Evolutionary conservation across 371 early-diverging fungal genomes (phyloP).

Genomic region (Haplosporangium sp.): DNA sequence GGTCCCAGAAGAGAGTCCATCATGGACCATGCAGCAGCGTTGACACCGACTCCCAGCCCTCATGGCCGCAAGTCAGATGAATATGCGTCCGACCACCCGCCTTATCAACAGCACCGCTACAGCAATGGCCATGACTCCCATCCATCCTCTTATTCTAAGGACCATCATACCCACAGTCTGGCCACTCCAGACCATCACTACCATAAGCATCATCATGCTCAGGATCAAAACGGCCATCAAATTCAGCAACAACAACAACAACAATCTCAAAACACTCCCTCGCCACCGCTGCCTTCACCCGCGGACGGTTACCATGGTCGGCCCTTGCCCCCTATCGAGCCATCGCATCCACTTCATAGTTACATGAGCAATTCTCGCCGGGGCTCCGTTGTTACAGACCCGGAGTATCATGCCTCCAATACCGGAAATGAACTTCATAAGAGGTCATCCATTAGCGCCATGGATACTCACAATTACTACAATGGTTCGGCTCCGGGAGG

Average conservation of each 20-base stretch:
- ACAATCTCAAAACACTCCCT: slow-evolving; percentile 13
- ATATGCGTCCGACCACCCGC: slow-evolving; percentile 4
- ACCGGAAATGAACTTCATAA: slow-evolving; percentile 31
- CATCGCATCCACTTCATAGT: slow-evolving; percentile 44
- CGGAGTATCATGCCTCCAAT: slow-evolving; percentile 23
- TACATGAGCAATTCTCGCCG: slow-evolving; percentile 52
- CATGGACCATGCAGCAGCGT: slow-evolving; percentile 13
- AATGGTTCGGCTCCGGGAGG: background rate
- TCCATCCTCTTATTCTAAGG: too few relatives aligned
- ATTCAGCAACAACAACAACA: slow-evolving; percentile 6
- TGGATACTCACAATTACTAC: slow-evolving; percentile 15
- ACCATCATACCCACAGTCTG: slow-evolving; percentile 4
- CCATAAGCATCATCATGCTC: slow-evolving; percentile 10
- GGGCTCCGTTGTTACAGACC: slow-evolving; percentile 33
- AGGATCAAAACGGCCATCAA: slow-evolving; percentile 17
- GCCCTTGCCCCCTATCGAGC: slow-evolving; percentile 46
- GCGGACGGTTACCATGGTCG: slow-evolving; percentile 44
- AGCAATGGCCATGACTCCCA: slow-evolving; percentile 8
- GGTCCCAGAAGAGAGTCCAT: slow-evolving; percentile 2
- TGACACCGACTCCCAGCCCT: slow-evolving; percentile 25
- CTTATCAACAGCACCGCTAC: slow-evolving; percentile 5
- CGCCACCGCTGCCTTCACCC: slow-evolving; percentile 41
- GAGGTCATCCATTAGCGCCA: slow-evolving; percentile 10
- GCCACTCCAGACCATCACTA: slow-evolving; percentile 7
- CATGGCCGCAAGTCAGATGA: slow-evolving; percentile 6